Conservation (phyloP, 805 yeast species). For the Torulaspora maleeae region DNA sequence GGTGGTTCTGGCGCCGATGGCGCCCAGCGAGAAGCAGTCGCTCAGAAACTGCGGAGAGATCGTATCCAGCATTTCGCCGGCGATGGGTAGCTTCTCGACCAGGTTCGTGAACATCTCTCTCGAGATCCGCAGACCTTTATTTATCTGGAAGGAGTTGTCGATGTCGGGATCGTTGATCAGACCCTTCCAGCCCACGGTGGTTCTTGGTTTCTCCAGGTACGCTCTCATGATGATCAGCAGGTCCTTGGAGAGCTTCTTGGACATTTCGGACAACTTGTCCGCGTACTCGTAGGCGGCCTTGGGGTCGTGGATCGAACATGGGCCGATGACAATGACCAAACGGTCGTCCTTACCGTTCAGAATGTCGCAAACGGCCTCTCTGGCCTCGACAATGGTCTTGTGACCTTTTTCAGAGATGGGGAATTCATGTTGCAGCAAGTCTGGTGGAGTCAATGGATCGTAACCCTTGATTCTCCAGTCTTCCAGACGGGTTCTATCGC, state of each 20-base stretch:
- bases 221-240: slow-evolving; percentile 93
- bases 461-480: slow-evolving; percentile 82
- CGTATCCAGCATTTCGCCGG: slow-evolving; percentile 96
- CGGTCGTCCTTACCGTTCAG: slow-evolving; percentile 83
- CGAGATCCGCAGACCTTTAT: slow-evolving; percentile 87
- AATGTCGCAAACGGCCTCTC: slow-evolving; percentile 69
- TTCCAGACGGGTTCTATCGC: slow-evolving; percentile 74
- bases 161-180: slow-evolving; percentile 95
- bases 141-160: slow-evolving; percentile 86
- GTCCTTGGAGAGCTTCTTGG: slow-evolving; percentile 65
- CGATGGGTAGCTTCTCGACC: slow-evolving; percentile 84
- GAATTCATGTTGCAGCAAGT: slow-evolving; percentile 78
- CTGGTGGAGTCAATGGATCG: slow-evolving; percentile 95
- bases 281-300: slow-evolving; percentile 89
- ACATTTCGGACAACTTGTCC: slow-evolving; percentile 51
- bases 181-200: slow-evolving; percentile 99
- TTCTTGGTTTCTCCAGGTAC: slow-evolving; percentile 94
- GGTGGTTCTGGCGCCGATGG: slow-evolving; percentile 98
- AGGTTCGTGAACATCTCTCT: slow-evolving; percentile 81
- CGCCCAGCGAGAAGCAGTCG: slow-evolving; percentile 92
- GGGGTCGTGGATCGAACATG: slow-evolving; percentile 96
- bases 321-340: slow-evolving; percentile 85
- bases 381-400: slow-evolving; percentile 64
- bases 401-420: slow-evolving; percentile 60
- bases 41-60: slow-evolving; percentile 94